phyloP scores from a whole-genome alignment of 73 alveolate genomes.

The Halteria grandinella region DNA sequence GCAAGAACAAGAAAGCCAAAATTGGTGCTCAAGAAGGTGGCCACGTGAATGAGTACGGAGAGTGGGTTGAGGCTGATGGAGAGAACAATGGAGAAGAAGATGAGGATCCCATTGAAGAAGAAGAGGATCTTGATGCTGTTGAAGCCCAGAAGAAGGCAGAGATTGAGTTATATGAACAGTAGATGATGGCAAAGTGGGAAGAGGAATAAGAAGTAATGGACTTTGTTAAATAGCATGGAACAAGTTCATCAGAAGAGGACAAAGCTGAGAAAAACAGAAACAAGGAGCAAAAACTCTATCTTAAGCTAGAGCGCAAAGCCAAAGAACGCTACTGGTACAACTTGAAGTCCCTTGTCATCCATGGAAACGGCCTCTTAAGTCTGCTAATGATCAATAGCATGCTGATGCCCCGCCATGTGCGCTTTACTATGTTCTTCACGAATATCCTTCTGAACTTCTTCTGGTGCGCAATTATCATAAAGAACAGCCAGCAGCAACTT shows the following conservation, averaged over 20 bases:
- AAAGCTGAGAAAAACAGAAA: too few relatives aligned
- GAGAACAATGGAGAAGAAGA: neutral
- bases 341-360: too few relatives aligned
- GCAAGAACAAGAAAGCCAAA: too few relatives aligned
- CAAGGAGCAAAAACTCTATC: too few relatives aligned
- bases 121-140: neutral
- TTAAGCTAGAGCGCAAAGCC: too few relatives aligned
- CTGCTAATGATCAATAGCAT: conserved; percentile 14
- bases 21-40: too few relatives aligned
- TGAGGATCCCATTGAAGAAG: neutral
- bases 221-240: conserved; percentile 30
- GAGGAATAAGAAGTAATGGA: conserved; percentile 33
- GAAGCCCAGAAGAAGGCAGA: neutral
- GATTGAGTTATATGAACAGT: conserved; percentile 30
- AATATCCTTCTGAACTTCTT: conserved; percentile 41
- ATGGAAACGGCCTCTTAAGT: conserved; percentile 28
- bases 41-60: neutral
- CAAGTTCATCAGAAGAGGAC: conserved; percentile 39
- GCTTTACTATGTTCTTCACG: conserved; percentile 27
- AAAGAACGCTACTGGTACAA: too few relatives aligned
- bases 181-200: conserved; percentile 18
- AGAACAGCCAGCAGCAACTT: conserved; percentile 28
- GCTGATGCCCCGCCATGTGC: conserved; percentile 38
- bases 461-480: conserved; percentile 40
- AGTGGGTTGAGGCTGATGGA: neutral